Evolutionary conservation across 192 early-diverging fungal genomes (phyloP).

Genomic region (Mycoemilia scoparia): DNA sequence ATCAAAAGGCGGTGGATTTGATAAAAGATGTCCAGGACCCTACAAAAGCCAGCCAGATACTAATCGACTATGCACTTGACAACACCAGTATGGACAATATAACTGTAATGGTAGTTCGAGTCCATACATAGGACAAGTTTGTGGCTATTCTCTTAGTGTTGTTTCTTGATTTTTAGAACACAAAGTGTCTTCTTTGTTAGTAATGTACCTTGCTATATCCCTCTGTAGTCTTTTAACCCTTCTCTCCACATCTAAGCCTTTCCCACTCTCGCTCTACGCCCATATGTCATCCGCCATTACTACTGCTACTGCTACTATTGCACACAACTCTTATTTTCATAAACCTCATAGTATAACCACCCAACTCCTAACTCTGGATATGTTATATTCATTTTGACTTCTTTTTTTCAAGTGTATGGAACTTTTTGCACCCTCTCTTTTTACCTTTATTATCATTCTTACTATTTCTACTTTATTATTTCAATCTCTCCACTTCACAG

Average conservation of each 20-base stretch:
- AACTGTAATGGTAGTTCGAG: conserved; percentile 65
- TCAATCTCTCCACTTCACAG: neutral
- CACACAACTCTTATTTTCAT: no score
- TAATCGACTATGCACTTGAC: conserved; percentile 72
- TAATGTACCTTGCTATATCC: neutral
- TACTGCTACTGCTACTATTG: no score
- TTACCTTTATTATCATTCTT: neutral
- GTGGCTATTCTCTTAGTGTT: conserved; percentile 4
- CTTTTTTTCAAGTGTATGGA: no score
- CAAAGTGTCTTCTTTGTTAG: neutral
- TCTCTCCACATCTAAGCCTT: no score
- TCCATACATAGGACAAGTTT: no score
- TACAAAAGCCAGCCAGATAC: conserved; percentile 51
- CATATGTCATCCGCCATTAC: no score
- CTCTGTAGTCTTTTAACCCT: no score
- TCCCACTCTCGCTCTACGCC: no score
- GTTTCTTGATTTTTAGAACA: neutral
- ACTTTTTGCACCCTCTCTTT: neutral
- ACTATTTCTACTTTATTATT: neutral
- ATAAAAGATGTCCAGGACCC: conserved; percentile 59
- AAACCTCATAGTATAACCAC: no score
- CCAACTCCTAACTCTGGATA: no score
- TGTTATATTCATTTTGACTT: no score
- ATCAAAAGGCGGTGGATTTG: conserved; percentile 82
- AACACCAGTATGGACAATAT: conserved; percentile 94